phyloP scores from a whole-genome alignment of 1,284 basidiomycete genomes.

The Ustilago loliicola region DNA sequence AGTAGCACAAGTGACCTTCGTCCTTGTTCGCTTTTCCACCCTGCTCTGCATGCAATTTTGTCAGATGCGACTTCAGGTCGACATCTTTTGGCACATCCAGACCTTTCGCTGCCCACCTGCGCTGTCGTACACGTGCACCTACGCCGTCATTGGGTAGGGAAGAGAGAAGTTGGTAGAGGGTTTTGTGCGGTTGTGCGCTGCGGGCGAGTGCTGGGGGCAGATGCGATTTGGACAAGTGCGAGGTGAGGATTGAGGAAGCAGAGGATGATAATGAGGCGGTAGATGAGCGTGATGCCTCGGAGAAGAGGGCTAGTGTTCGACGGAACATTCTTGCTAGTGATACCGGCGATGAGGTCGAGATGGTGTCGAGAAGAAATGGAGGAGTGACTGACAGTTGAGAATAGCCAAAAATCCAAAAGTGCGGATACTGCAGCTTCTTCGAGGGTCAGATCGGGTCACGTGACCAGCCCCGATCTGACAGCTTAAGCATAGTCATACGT shows the following conservation, averaged over 20 bases:
- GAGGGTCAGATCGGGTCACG: slow-evolving; percentile 14
- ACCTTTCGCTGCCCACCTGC: slow-evolving; percentile 52
- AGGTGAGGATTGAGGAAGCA: slow-evolving; percentile 27
- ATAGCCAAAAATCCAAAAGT: neutral
- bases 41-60: slow-evolving; percentile 9
- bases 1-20: slow-evolving; percentile 47
- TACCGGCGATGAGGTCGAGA: slow-evolving; percentile 2
- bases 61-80: slow-evolving; percentile 31
- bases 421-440: neutral
- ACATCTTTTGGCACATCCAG: slow-evolving; percentile 32
- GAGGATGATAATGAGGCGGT: slow-evolving; percentile 1
- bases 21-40: slow-evolving; percentile 18
- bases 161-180: slow-evolving; percentile 54
- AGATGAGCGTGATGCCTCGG: slow-evolving; percentile 15
- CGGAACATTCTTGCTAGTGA: slow-evolving; percentile 22
- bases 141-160: slow-evolving; percentile 54
- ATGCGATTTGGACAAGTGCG: slow-evolving; percentile 33
- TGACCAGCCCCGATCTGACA: neutral
- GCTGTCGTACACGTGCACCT: slow-evolving; percentile 42
- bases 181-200: slow-evolving; percentile 41
- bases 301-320: slow-evolving; percentile 32
- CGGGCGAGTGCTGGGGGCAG: slow-evolving; percentile 38
- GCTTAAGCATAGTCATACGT: neutral
- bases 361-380: slow-evolving; percentile 29
- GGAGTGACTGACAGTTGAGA: neutral